Evolutionary conservation across 768 basidiomycete species (phyloP), one percentile per base, ranked within the genome.

Genomic region (Mycena amicta): DNA sequence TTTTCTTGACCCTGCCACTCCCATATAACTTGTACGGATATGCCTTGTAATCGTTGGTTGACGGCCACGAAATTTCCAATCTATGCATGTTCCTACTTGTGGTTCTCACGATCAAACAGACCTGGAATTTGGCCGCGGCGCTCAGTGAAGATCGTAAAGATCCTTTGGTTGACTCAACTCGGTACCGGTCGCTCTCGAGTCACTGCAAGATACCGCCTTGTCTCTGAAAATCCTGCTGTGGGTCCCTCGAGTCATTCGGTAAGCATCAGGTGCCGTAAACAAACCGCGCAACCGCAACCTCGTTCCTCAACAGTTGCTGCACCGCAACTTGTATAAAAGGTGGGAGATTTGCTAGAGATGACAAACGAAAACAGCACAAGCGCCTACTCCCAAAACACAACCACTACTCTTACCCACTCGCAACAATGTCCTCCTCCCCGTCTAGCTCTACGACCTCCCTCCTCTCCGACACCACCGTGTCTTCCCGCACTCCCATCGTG

Each of bases 401-500:
- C n/a, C n/a, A n/a, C n/a, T n/a, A 49, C 12, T 28, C 47, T 26
- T 26, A 49, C 6, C 23, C 27, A 5, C 27, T 37, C 5, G 11
- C 47, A 5, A 20, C 47, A 49, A 49, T 49, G 47, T 6, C 26
- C 47, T 49, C 20, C 20, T 43, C 47, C 47, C 26, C 50, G 13
- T 49, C 47, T 23, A 26, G 25, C 50, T 60, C 59, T 20, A 60
- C 54, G 22, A 16, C 49, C 31, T 55, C 59, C 22, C 59, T 60
- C 31, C 27, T 40, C 54, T 55, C 54, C 43, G 8, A 45, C 8
- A 16, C 43, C 47, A 26, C 50, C 28, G 50, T 26, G 27, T 60
- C 59, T n/a, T 60, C 54, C 30, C 54, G 50, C 27, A n/a, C 55
- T 3, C 53, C 43, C 26, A 5, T 6, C 47, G 47, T 26, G 20